Conservation (phyloP, 2,329 filamentous ascomycete species). For the Geoglossum cookeanum region DNA sequence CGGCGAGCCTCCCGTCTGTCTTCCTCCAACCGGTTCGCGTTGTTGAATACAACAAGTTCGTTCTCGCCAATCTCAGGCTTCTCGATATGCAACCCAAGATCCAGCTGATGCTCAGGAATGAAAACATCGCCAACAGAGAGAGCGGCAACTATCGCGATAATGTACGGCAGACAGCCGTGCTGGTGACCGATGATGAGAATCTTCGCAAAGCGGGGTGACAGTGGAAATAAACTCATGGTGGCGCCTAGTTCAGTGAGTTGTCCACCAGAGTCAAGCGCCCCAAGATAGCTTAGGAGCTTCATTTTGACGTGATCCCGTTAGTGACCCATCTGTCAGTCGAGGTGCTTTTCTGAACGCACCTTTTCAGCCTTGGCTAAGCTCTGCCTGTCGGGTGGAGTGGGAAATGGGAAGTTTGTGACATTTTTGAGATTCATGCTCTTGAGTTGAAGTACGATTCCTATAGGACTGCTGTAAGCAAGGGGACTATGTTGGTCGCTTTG, state of each 20-base stretch:
- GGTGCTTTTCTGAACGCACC: constrained; percentile 1
- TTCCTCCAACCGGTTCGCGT: constrained; percentile 50
- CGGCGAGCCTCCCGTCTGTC: constrained; percentile 46
- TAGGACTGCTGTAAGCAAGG: constrained; percentile 7
- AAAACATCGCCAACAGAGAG: constrained; percentile 80
- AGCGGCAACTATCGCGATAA: constrained; percentile 72
- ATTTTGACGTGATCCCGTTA: constrained; percentile 3
- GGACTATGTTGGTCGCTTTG: not conserved
- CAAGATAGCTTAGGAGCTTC: constrained; percentile 61
- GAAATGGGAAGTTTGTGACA: constrained; percentile 79
- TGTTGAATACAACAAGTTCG: constrained; percentile 15
- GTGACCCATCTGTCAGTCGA: not conserved
- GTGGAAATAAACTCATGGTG: constrained; percentile 72
- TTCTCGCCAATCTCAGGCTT: constrained; percentile 25
- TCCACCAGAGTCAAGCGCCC: constrained; percentile 52
- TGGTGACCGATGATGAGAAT: constrained; percentile 79
- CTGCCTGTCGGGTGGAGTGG: constrained; percentile 63
- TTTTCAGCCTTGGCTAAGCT: constrained; percentile 67
- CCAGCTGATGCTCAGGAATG: constrained; percentile 59
- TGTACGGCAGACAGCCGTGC: constrained; percentile 65
- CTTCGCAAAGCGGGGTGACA: constrained; percentile 77
- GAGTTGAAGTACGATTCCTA: constrained; percentile 64
- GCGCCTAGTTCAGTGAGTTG: constrained; percentile 62
- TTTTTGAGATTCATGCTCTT: constrained; percentile 87
- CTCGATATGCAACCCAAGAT: constrained; percentile 27